Conservation (phyloP, 2,329 filamentous ascomycete species). For the Colletotrichum limetticola region DNA sequence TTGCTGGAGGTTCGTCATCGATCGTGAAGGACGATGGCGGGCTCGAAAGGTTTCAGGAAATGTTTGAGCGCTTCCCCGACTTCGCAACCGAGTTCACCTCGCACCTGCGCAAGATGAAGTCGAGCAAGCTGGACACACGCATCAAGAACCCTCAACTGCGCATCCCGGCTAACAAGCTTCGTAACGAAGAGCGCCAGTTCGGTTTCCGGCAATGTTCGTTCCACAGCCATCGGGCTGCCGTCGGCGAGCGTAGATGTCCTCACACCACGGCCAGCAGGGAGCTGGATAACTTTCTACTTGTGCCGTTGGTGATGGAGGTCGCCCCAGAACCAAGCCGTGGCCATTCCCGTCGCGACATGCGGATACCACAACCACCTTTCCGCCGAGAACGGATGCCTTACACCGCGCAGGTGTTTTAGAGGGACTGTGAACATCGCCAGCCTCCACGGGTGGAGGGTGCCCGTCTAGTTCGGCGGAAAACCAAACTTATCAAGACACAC, state of each 20-base stretch:
- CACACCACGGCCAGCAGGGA: slow-evolving; percentile 43
- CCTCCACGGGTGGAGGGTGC: background rate
- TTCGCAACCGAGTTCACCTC: slow-evolving; percentile 61
- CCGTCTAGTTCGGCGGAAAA: slow-evolving; percentile 4
- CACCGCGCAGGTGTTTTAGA: slow-evolving; percentile 16
- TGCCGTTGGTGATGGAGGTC: slow-evolving; percentile 34
- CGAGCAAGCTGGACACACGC: slow-evolving; percentile 60
- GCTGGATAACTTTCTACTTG: slow-evolving; percentile 36
- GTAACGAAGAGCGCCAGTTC: slow-evolving; percentile 67
- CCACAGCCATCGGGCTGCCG: slow-evolving; percentile 65
- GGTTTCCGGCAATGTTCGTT: slow-evolving; percentile 72
- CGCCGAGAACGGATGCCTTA: slow-evolving; percentile 1
- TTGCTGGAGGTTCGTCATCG: slow-evolving; percentile 48
- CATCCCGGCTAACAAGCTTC: slow-evolving; percentile 64
- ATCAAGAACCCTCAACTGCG: slow-evolving; percentile 71
- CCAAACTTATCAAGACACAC: background rate
- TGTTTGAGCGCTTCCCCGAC: slow-evolving; percentile 57
- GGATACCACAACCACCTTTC: slow-evolving; percentile 3
- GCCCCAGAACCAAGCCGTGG: background rate
- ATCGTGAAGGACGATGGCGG: slow-evolving; percentile 35
- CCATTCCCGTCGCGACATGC: slow-evolving; percentile 3
- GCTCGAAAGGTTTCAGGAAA: slow-evolving; percentile 49
- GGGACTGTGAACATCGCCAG: background rate
- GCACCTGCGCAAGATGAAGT: slow-evolving; percentile 63
- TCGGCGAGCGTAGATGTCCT: slow-evolving; percentile 66